Evolutionary conservation across 495 filamentous ascomycete species (phyloP).

Genomic region (Xylaria grammica): DNA sequence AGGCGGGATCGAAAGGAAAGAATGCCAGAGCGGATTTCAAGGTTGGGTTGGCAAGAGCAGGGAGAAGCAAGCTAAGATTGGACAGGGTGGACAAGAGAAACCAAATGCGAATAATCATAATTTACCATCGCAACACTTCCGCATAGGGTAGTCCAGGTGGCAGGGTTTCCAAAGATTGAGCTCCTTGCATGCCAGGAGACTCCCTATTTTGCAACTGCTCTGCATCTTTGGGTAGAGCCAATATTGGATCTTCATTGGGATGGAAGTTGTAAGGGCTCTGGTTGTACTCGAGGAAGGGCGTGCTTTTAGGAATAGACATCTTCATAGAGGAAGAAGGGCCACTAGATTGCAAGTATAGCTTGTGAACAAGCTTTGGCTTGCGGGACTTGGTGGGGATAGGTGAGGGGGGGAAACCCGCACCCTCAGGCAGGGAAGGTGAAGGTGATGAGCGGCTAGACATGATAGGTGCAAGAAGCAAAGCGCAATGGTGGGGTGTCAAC

Average conservation of each 20-base stretch:
- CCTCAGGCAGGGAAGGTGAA: conserved; percentile 7
- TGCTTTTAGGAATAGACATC: not conserved
- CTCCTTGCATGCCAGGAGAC: not conserved
- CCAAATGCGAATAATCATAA: not conserved
- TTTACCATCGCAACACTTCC: conserved; percentile 20
- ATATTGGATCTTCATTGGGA: conserved; percentile 4
- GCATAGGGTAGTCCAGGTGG: conserved; percentile 22
- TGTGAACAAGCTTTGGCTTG: conserved; percentile 26
- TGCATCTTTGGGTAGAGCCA: conserved; percentile 9
- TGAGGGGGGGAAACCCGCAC: not conserved
- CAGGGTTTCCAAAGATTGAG: not conserved
- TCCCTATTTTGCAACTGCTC: conserved; percentile 1
- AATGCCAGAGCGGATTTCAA: not conserved
- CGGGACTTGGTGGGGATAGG: conserved; percentile 9
- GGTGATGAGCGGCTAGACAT: not conserved
- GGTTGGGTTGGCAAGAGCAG: not conserved
- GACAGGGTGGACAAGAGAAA: not conserved
- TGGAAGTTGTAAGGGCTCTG: not conserved
- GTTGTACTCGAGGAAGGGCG: not conserved
- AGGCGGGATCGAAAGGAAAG: not conserved
- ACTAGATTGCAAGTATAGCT: conserved; percentile 16
- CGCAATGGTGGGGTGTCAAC: not conserved
- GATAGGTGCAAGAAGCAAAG: not conserved
- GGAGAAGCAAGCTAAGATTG: not conserved
- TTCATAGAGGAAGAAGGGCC: conserved; percentile 13